Evolutionary conservation across 768 basidiomycete species (phyloP).

Genomic region (Tubosaeta sp.): DNA sequence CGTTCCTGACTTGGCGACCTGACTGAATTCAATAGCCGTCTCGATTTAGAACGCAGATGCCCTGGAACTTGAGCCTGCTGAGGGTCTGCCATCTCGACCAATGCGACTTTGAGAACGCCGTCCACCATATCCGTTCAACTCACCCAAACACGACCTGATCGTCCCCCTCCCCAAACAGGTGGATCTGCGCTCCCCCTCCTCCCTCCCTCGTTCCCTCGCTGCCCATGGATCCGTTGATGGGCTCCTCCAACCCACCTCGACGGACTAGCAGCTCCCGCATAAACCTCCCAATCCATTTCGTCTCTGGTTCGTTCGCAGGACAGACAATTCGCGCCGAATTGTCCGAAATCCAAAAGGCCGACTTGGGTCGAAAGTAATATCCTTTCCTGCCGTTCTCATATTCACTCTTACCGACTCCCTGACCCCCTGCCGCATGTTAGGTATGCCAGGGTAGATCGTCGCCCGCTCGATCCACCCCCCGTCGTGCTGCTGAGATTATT

Average conservation of each 20-base stretch:
- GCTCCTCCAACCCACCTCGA: slow-evolving; percentile 16
- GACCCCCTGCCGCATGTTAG: slow-evolving; percentile 26
- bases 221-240: slow-evolving; percentile 19
- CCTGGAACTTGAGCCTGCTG: slow-evolving; percentile 1
- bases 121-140: slow-evolving; percentile 9
- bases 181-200: slow-evolving; percentile 4
- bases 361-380: slow-evolving; percentile 60
- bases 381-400: neutral
- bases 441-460: slow-evolving; percentile 57
- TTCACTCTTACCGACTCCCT: slow-evolving; percentile 1
- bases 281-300: slow-evolving; percentile 48
- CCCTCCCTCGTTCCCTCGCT: neutral
- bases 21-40: slow-evolving; percentile 3
- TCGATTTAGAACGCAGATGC: slow-evolving; percentile 24
- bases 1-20: too few relatives aligned
- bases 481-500: slow-evolving; percentile 50
- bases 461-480: slow-evolving; percentile 69
- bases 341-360: slow-evolving; percentile 61
- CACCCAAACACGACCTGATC: slow-evolving; percentile 15
- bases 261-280: slow-evolving; percentile 28
- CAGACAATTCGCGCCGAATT: slow-evolving; percentile 50
- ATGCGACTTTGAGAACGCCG: slow-evolving; percentile 1
- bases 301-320: slow-evolving; percentile 58
- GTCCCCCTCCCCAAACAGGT: slow-evolving; percentile 2
- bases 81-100: neutral